Conservation (phyloP, 805 yeast species). For the Hanseniaspora occidentalis region DNA sequence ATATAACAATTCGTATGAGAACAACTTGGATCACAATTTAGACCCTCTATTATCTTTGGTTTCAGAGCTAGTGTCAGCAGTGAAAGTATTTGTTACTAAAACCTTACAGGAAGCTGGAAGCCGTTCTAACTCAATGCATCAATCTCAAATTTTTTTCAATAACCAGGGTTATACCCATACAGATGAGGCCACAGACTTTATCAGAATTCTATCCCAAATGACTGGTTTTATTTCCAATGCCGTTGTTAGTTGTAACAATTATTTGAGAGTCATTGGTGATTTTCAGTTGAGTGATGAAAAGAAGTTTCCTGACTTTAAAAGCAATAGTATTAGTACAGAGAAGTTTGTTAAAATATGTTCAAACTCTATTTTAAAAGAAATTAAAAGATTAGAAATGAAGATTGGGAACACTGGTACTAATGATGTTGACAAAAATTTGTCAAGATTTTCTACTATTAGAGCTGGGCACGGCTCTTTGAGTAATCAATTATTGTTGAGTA, state of each 20-base stretch:
- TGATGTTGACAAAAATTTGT: constrained; percentile 10
- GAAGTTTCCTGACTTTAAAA: constrained; percentile 52
- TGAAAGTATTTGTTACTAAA: constrained; percentile 47
- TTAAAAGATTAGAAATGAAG: constrained; percentile 21
- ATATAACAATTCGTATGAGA: constrained; percentile 18
- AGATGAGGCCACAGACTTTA: constrained; percentile 53
- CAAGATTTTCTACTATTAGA: constrained; percentile 6
- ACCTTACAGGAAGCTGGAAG: constrained; percentile 18
- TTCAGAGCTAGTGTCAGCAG: constrained; percentile 51
- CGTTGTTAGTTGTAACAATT: constrained; percentile 36
- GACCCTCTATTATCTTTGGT: constrained; percentile 49
- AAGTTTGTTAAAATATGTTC: constrained; percentile 52
- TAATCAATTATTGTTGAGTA: constrained; percentile 4
- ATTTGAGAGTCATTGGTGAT: constrained; percentile 51
- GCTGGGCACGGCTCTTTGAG: constrained; percentile 3
- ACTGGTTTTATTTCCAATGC: constrained; percentile 39
- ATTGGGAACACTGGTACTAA: constrained; percentile 7
- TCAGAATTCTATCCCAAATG: constrained; percentile 48
- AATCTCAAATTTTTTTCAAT: constrained; percentile 34
- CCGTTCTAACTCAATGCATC: constrained; percentile 11
- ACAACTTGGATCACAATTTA: constrained; percentile 29
- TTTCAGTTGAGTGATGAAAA: constrained; percentile 47
- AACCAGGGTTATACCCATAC: constrained; percentile 22
- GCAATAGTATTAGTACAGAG: constrained; percentile 44
- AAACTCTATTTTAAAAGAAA: constrained; percentile 38